Evolutionary conservation across 2,329 filamentous ascomycete genomes (phyloP), one percentile per base, ranked within the genome.

Genomic region (Phyllosticta citriasiana): DNA sequence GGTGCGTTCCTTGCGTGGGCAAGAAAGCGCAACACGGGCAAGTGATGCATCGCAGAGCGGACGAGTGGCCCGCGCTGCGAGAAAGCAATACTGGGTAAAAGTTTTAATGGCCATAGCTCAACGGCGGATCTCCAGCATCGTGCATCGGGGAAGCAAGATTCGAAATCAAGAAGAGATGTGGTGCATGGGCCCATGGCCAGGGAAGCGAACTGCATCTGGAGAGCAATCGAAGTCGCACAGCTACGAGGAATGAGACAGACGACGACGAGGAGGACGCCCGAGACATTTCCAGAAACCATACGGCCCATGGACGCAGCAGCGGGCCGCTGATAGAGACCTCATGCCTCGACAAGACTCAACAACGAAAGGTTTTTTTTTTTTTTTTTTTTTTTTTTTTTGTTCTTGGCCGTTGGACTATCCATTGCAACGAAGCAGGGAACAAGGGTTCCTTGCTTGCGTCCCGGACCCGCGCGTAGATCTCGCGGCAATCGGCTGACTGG

Each of bases 201-300:
- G 10, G 58, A 33, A 55, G 58, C 58, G 58, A 55, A 24, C 53
- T 60, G 58, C 58, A 50, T 22, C 51, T 52, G 24, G 58, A 14
- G 53, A 35, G 53, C 58, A 52, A 60, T 56, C 58, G 53, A 51
- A 25, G 58, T 60, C 14, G 58, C 58, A 60, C 58, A 56, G 35
- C 58, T 55, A 60, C 55, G 58, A 56, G 58, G 58, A 60, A 60
- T 60, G 58, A 60, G 58, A 60, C 58, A 60, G 51, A 47, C 51
- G 35, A 19, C 27, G 9, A 47, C 51, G 35, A 19, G 2, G 9
- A 30, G 6, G 9, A 30, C 47, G 53, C 35, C 58, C 53, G 58
- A 56, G 53, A 60, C 58, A 60, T 55, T 14, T 25, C 30, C 19
- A 58, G 33, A 58, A 57, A 57, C 40, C 40, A 53, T 47, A 40